Base-by-base conservation (phyloP, 1,139 yeast species). In the Kurtzmaniella quercitrusa region DNA sequence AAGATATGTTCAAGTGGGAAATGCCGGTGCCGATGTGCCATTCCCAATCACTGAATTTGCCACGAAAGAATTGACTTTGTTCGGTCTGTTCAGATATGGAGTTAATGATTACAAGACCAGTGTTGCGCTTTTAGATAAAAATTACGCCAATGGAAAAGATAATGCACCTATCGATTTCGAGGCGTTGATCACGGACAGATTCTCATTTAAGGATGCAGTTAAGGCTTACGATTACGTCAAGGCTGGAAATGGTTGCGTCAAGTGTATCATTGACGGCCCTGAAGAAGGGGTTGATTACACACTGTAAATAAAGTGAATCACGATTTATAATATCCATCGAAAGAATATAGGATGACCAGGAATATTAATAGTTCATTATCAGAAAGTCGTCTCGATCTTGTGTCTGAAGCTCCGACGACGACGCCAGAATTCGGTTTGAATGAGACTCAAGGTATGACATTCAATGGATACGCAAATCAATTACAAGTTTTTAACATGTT, bases 21-120 rank as follows among this genome's bases (percentile, higher is more conserved):
- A 84, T 72, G 88, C 93, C 17, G 76, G 75, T 39, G 82, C 80
- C 38, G 69, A 74, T 46, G 79, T 84, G 45, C 68, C 68, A 43
- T 82, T 88, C 74, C 96, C 96, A 45, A 80, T 88, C 56, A 78
- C 86, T 35, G 82, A 78, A 48, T 70, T 87, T 50, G 78, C 83
- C 28, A 78, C 79, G 49, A 84, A 82, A 58, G 96, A 88, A 60
- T 63, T 86, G 53, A 71, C 75, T 1, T 66, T 87, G 56, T 80
- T 75, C 57, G 95, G 95, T 33, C 80, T 84, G 47, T 88, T 88
- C 74, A 80, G 97, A 61, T 89, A 89, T 65, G 81, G 82, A 43
- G 82, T 74, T 51, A 84, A 88, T 49, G 95, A 88, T 61, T 88
- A 88, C 70, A 75, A 77, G 52, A 80, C 83, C 38, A 80, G 94